phyloP scores from a whole-genome alignment of 768 basidiomycete genomes.

The Coprinellus micaceus region DNA sequence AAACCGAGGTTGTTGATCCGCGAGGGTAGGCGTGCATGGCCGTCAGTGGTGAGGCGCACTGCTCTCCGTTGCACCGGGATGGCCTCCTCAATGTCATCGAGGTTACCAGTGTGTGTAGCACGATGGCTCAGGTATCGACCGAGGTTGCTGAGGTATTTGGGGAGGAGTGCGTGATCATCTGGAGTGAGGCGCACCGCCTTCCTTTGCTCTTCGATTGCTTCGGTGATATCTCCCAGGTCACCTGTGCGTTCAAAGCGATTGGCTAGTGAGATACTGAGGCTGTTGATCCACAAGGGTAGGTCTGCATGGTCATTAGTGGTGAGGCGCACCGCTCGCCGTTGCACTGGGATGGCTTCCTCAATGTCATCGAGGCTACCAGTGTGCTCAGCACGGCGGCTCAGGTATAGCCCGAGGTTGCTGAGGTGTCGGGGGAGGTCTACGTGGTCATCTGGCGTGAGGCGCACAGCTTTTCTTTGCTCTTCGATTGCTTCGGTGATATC shows the following conservation, averaged over 20 bases:
- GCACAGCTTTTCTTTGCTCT: neutral
- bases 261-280: conserved; percentile 12
- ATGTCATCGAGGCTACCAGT: neutral
- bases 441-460: neutral
- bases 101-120: neutral
- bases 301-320: neutral
- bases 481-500: conserved; percentile 14
- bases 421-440: neutral
- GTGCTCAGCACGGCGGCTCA: neutral
- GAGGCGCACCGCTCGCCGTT: neutral
- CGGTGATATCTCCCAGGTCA: conserved; percentile 10
- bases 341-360: neutral
- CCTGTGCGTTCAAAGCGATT: conserved; percentile 18
- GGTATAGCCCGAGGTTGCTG: neutral
- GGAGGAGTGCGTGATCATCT: neutral
- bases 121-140: neutral
- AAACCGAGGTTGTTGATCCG: conserved; percentile 16
- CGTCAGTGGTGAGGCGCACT: neutral
- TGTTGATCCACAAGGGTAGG: too few relatives aligned
- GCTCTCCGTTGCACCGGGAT: neutral
- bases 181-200: neutral
- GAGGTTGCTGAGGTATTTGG: neutral
- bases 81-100: neutral
- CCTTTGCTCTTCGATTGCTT: conserved; percentile 7
- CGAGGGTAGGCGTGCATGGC: too few relatives aligned